Conservation (phyloP, 768 basidiomycete species). For the Zangia roseola region DNA sequence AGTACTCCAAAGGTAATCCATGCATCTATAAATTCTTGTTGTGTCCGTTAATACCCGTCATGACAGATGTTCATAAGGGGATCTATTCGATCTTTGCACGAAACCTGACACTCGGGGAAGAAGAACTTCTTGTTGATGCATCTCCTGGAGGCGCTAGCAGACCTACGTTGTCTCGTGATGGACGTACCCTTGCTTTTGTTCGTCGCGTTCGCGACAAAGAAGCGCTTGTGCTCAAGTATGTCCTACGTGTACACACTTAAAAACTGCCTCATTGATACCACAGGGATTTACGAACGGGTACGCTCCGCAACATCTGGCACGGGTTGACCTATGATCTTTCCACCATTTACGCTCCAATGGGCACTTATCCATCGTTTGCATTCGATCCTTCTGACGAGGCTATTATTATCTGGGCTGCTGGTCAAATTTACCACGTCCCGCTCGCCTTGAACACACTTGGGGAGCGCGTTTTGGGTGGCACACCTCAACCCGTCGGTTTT, state of each 20-base stretch:
- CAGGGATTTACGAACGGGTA: conserved; percentile 68
- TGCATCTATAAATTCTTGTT: background rate
- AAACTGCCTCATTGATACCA: conserved; percentile 1
- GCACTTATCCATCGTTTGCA: conserved; percentile 75
- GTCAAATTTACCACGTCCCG: conserved; percentile 65
- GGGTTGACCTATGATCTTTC: conserved; percentile 69
- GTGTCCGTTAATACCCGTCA: background rate
- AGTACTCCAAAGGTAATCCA: conserved; percentile 62
- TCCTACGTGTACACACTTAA: background rate
- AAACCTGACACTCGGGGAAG: conserved; percentile 56
- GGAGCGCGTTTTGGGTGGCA: conserved; percentile 43
- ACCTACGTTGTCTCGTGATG: conserved; percentile 68
- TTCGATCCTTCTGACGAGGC: conserved; percentile 38
- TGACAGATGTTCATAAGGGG: conserved; percentile 62
- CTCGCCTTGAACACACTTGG: conserved; percentile 38
- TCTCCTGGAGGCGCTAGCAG: conserved; percentile 72
- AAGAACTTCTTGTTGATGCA: conserved; percentile 51
- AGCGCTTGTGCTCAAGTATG: conserved; percentile 68
- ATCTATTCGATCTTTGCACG: conserved; percentile 70
- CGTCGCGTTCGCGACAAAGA: conserved; percentile 72
- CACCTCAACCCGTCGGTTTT: conserved; percentile 55
- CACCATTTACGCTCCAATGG: conserved; percentile 69
- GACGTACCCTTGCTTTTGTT: conserved; percentile 70
- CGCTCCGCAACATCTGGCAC: conserved; percentile 62
- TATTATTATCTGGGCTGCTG: conserved; percentile 72